Evolutionary conservation across 805 yeast species (phyloP), one percentile per base, ranked within the genome.

Genomic region (Wickerhamiella cacticola): DNA sequence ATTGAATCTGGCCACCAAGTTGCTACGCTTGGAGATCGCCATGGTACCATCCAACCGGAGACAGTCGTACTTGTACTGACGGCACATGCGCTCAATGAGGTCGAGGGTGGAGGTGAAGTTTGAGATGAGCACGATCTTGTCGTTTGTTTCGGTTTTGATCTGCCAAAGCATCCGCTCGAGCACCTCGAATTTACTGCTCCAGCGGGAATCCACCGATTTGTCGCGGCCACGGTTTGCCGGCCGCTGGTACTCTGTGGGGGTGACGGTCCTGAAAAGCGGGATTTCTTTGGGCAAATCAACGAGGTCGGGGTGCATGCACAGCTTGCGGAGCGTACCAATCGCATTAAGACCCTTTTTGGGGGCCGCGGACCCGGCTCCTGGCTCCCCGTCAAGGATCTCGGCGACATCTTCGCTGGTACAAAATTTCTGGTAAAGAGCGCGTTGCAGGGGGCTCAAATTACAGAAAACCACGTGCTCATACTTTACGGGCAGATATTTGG

Each of bases 391-490:
- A n/a, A 84, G 56, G 9, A 85, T 63, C 53, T 74, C 76, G 44
- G 71, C 75, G 54, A 86, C 80, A 46, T 80, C 92, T 1, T 92
- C 86, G 5, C 94, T 80, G 10, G 82, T 75, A 46, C 87, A 73
- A 56, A 83, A 84, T 54, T 80, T 80, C 46, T 74, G 68, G 59
- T 92, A 92, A 1, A 92, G 63, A 1, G 70, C 64, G 45, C 69
- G 66, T 63, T 92, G 98, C 65, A 88, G 72, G 0, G 84, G 85
- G 1, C 89, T 74, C 48, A 92, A 66, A 38, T 79, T 80, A 52
- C 92, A 87, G 63, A 89, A 92, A n/a, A 92, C 82, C 19, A 92
- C 97, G 63, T 92, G 95, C 63, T 92, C 98, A 61, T 87, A 88
- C 63, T 92, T 92, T 53, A 94, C 85, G 0, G 98, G 98, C 51